A percentile compares a stretch with the other conserved stretches of the same genome.
Conservation (phyloP, 78 protist species). For the Dictyostelium brefeldianum region DNA sequence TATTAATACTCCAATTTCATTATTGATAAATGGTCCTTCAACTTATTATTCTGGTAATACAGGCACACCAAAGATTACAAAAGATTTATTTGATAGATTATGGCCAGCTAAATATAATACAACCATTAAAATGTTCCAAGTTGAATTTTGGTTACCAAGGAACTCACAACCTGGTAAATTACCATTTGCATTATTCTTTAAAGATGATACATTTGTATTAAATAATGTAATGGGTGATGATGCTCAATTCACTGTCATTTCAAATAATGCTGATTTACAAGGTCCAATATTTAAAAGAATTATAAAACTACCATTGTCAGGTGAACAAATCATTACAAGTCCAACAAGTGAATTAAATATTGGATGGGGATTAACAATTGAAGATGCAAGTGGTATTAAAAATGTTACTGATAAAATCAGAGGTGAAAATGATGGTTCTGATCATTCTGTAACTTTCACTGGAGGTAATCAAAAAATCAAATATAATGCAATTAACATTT, state of each 20-base stretch:
- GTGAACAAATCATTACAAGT: too few species aligned
- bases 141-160: neutral
- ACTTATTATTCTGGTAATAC: too few species aligned
- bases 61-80: too few species aligned
- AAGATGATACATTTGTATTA: neutral
- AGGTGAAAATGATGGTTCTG: neutral
- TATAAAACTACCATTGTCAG: neutral
- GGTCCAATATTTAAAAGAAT: conserved; percentile 3
- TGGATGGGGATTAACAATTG: neutral
- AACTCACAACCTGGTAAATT: neutral
- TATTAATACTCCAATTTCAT: neutral
- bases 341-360: too few species aligned
- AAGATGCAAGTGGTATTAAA: neutral
- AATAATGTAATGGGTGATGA: neutral
- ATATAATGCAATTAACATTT: neutral
- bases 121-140: neutral
- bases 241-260: conserved; percentile 3
- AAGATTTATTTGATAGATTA: too few species aligned
- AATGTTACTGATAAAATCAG: too few species aligned
- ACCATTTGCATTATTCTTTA: conserved; percentile 3
- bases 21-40: neutral
- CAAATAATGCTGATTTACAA: neutral
- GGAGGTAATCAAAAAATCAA: too few species aligned
- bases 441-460: too few species aligned
- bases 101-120: neutral